Evolutionary conservation across 169 alveolate species (phyloP).

Genomic region (Sarcocystis neurona): DNA sequence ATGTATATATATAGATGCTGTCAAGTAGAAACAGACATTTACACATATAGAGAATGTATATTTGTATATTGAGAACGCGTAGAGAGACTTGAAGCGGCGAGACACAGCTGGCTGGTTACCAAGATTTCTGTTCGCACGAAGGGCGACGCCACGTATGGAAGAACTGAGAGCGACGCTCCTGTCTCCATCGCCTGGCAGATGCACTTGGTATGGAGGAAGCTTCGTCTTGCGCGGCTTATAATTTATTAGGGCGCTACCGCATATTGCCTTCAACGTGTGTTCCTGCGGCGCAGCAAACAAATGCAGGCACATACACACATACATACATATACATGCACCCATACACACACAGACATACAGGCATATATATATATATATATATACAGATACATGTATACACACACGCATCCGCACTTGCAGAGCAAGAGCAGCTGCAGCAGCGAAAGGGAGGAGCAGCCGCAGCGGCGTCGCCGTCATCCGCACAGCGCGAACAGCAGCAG

Average conservation of each 20-base stretch:
- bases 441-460: no score
- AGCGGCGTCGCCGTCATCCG: no score
- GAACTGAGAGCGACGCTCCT: slow-evolving; percentile 35
- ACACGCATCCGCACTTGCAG: neutral
- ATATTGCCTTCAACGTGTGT: slow-evolving; percentile 2
- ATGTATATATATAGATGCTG: neutral
- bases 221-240: slow-evolving; percentile 5
- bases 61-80: neutral
- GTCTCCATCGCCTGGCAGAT: slow-evolving; percentile 2
- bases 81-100: neutral
- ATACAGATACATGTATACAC: neutral
- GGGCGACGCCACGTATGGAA: slow-evolving; percentile 42
- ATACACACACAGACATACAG: neutral
- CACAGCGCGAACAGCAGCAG: no score
- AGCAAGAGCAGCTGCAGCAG: no score
- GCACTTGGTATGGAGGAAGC: slow-evolving; percentile 48
- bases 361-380: no score
- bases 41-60: neutral
- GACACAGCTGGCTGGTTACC: neutral
- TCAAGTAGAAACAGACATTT: neutral
- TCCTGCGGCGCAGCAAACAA: neutral
- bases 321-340: neutral
- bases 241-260: slow-evolving; percentile 26
- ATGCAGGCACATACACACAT: neutral
- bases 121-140: neutral